Evolutionary conservation across 129 eudicot species (phyloP), one percentile per base, ranked within the genome.

Genomic region (Flaveria linearis): DNA sequence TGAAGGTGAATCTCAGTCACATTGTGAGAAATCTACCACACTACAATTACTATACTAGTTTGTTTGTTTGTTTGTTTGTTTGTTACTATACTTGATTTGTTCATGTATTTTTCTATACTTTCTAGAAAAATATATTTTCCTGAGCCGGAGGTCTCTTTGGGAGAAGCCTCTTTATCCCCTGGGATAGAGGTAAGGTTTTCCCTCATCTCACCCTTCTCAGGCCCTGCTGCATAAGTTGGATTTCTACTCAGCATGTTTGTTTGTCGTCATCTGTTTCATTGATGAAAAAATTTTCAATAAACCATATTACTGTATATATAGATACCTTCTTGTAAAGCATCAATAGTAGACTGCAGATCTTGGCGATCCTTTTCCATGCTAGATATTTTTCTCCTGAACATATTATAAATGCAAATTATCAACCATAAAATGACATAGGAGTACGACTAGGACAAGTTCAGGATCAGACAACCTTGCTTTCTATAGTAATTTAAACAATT

Each of bases 251-350:
- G 14, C 13, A 45, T 45, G 41, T 36, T 36, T 55, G 64, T 20
- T 57, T 57, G 60, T 20, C 23, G 9, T 57, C 22, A 20, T 57
- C 33, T 57, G 33, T 20, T 57, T 9, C 30, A 9, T 57, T 22
- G 64, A 57, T 20, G 14, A 57, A 22, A 57, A 20, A 53, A 9
- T 9, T 57, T 57, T 22, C 14, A 20, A 57, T 33, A 57, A 57
- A 13, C 22, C 46, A 15, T 30, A 63, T 61, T 61, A 82, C 69
- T 63, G 60, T 67, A 76, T 53, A 60, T 72, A 79, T n/a, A 36
- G 36, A 60, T 78, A 89, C 99, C 99, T 92, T 95, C 99, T 83
- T 89, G 93, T 81, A 95, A 73, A 83, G 97, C 97, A 70, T 86
- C 85, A 71, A 95, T 88, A 13, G 97, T 95, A 22, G 69, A 86